Conservation (phyloP, 805 yeast genomes). For the Hanseniaspora hatyaiensis region DNA sequence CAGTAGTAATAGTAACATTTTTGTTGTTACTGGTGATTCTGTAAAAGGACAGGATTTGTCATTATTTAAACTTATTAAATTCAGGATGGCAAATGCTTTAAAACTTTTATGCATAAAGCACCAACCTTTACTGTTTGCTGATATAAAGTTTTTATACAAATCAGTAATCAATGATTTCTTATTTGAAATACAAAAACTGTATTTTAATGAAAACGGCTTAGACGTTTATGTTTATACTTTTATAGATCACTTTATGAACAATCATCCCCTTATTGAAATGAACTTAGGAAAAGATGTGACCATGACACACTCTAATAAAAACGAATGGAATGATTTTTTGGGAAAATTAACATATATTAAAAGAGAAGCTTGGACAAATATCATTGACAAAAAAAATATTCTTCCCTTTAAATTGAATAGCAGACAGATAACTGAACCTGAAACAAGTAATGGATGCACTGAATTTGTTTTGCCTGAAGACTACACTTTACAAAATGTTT, state of each 20-base stretch:
- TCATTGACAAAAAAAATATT: neutral
- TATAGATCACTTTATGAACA: slow-evolving; percentile 5
- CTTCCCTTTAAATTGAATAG: slow-evolving; percentile 6
- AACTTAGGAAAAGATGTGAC: neutral
- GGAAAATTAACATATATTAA: slow-evolving; percentile 7
- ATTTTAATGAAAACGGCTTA: neutral
- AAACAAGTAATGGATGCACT: slow-evolving; percentile 23
- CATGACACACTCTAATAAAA: neutral
- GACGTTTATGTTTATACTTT: no score
- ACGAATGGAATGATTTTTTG: slow-evolving; percentile 10
- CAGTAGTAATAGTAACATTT: neutral
- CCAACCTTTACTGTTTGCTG: slow-evolving; percentile 2
- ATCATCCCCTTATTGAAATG: neutral
- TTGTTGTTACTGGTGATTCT: neutral
- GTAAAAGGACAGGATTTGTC: no score
- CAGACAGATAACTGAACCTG: neutral
- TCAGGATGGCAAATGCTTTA: neutral
- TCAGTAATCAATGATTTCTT: slow-evolving; percentile 1
- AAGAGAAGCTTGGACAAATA: slow-evolving; percentile 9
- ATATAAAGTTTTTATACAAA: slow-evolving; percentile 1
- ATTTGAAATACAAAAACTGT: neutral
- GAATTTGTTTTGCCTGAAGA: slow-evolving; percentile 27
- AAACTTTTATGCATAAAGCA: slow-evolving; percentile 3
- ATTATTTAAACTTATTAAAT: neutral
- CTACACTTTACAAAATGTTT: neutral